Percentiles rank a stretch among this genome's conserved stretches.
Conservation (phyloP, 768 basidiomycete species). For the Mrakia frigida region DNA sequence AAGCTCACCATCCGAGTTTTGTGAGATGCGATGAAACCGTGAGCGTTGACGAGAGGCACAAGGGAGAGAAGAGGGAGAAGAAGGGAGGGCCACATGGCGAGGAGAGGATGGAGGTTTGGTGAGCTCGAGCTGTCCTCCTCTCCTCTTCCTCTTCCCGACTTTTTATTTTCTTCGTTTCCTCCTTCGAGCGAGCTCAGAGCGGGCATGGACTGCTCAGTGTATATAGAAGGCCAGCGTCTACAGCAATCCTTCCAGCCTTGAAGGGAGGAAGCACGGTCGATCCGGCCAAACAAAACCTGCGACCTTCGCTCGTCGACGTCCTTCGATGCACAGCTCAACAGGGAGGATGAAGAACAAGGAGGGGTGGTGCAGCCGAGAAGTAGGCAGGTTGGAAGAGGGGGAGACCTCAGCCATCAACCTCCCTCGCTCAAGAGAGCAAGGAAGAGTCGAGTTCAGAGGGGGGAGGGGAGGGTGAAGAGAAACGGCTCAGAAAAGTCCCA, state of each 20-base stretch:
- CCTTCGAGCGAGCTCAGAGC: no score
- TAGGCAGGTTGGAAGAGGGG: neutral
- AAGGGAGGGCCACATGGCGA: neutral
- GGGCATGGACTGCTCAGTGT: no score
- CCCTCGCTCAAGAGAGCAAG: neutral
- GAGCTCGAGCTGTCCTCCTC: neutral
- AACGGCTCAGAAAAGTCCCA: neutral
- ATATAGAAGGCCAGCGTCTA: no score
- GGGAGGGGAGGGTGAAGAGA: neutral
- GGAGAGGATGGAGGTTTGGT: neutral
- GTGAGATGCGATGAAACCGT: conserved; percentile 22
- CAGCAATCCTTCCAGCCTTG: no score
- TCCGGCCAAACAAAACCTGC: no score
- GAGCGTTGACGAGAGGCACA: neutral
- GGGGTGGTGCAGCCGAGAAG: no score
- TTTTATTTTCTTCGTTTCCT: no score
- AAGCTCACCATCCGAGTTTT: conserved; percentile 16
- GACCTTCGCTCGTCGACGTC: no score
- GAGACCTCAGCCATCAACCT: neutral
- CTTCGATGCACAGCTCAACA: no score
- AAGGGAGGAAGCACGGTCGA: no score
- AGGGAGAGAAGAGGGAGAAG: neutral
- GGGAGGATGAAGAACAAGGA: no score
- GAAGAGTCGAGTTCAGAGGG: neutral
- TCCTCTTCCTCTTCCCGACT: no score